Percentiles rank a stretch among this genome's conserved stretches.
Conservation (phyloP, 2,329 filamentous ascomycete species). For the Meredithiella fracta region DNA sequence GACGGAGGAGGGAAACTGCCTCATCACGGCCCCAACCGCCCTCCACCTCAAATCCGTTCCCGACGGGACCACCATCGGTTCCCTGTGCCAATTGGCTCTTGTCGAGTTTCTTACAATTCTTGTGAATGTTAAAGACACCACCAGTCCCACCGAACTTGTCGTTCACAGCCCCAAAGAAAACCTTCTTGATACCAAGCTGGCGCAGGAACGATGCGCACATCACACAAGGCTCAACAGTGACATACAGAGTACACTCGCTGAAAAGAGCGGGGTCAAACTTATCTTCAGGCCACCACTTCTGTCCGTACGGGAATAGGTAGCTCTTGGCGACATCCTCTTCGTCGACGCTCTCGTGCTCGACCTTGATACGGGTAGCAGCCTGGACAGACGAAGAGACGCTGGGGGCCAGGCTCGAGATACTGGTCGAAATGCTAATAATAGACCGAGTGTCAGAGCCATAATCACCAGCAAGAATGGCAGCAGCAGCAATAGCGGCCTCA, state of each 20-base stretch:
- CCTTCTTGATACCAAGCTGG: conserved; percentile 72
- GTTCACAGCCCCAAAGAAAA: conserved; percentile 91
- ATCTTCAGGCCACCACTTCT: conserved; percentile 25
- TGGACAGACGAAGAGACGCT: conserved; percentile 12
- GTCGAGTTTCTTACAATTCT: conserved; percentile 14
- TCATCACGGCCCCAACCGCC: conserved; percentile 83
- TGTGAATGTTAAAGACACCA: conserved; percentile 75
- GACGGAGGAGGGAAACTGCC: conserved; percentile 75
- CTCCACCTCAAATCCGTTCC: conserved; percentile 64
- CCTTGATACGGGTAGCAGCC: conserved; percentile 11
- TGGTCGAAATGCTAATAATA: conserved; percentile 7
- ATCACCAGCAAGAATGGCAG: conserved; percentile 16
- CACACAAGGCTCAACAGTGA: conserved; percentile 95
- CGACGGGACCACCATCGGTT: conserved; percentile 51
- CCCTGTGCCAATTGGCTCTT: conserved; percentile 11
- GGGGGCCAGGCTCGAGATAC: conserved; percentile 10
- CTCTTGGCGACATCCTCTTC: conserved; percentile 38
- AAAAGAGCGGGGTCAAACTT: conserved; percentile 19
- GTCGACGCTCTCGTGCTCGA: conserved; percentile 10
- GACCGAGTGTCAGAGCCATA: conserved; percentile 9
- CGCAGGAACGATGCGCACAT: conserved; percentile 92
- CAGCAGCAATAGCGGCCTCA: conserved; percentile 24
- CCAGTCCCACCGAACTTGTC: conserved; percentile 95
- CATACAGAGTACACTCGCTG: conserved; percentile 63
- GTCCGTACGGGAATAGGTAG: conserved; percentile 44